Evolutionary conservation across 1,139 yeast genomes (phyloP), one percentile per base, ranked within the genome.

Genomic region (Scheffersomyces segobiensis): DNA sequence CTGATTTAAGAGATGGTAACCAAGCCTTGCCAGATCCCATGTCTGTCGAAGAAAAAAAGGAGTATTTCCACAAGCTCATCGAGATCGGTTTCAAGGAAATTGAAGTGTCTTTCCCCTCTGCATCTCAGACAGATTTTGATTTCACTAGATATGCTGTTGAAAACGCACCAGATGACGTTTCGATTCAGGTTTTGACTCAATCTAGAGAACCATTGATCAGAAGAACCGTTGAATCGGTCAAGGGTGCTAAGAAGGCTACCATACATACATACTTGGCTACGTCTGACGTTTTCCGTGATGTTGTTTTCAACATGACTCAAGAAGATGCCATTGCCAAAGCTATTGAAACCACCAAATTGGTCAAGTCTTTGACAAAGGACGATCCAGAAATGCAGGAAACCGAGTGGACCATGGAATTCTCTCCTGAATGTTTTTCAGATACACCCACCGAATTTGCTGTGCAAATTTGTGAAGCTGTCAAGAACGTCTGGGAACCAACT

Each of bases 21-120:
- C 84, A 80, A 64, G 73, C 84, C 14, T 75, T 80, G 57, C 84
- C 84, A 18, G 84, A 80, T 63, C 84, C 84, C 14, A 80, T 80
- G 84, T 74, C 82, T 1, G 72, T 80, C 22, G 72, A 72, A 12
- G 83, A 80, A 60, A 80, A 80, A 69, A 79, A 78, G 63, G 75
- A 76, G 55, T 80, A 79, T 62, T 80, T 79, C 63, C 79, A 78
- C 57, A 80, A 80, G 66, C 72, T 80, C 56, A 68, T 80, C 19
- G 82, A 79, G 46, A 67, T 80, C 56, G 84, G 84, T 0, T 80
- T 80, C 69, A 80, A 80, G 62, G 84, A 80, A 63, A 80, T 80
- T 59, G 84, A 80, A 65, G 84, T 80, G 22, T 72, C 83, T 10
- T 80, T 80, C 65, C 84, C 84, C 1, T 75, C 81, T 20, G 84